Base-by-base conservation (phyloP, 371 early-diverging fungal species). In the Rhizopus sp. region DNA sequence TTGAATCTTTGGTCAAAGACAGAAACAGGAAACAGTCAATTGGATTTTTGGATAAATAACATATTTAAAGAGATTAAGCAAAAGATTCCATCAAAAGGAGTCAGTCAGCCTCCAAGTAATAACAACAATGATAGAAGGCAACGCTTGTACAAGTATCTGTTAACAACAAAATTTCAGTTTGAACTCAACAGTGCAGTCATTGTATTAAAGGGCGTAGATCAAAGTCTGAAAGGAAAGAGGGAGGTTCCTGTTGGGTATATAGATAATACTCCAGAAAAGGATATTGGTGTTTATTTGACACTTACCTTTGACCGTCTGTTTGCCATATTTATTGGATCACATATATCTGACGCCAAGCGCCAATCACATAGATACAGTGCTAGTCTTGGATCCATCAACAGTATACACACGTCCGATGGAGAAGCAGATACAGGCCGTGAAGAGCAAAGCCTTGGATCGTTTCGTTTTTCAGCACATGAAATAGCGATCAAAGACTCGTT, bases 241-340 rank as follows among this genome's bases (percentile, higher is more conserved):
- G 7, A 39, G 7, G 53, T 67, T 1, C 75, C 73, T 0, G 49
- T 40, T 1, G 73, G 74, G 13, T 68, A 65, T 34, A 46, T 77
- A 17, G 75, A 80, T 51, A 80, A 74, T 58, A 66, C 77, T 7
- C 80, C 80, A 0, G 51, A 40, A 8, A 35, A 64, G 7, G 77
- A 80, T 53, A 50, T 69, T 6, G 23, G 38, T 31, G 45, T 47
- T 7, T 48, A 46, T 5, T 12, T 57, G 12, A 17, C 50, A 3
- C 12, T 52, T 0, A 34, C 53, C 5, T 10, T 73, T 12, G 64
- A 67, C 29, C 55, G 55, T 8, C 10, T 66, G 7, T 59, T 61
- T 13, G n/a, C 66, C 3, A 41, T 60, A 17, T 75, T 72, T 54
- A 68, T 37, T 45, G 70, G 71, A 0, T 55, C 64, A 34, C 59